Conservation (phyloP, 768 basidiomycete genomes). For the Hericium alpestre region DNA sequence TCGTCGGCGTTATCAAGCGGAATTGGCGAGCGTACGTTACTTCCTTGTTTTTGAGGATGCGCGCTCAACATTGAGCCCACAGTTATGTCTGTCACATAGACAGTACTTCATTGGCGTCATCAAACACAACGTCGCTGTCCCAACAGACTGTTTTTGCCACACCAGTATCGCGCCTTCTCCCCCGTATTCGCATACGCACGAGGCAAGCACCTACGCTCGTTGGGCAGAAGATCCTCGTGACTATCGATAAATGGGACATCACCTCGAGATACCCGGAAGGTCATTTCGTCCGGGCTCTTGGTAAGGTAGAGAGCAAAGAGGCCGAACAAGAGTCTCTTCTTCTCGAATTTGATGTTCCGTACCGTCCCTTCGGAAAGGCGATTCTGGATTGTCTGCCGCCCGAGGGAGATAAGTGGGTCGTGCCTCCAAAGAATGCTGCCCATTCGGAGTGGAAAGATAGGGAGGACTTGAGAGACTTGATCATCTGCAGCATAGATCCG, state of each 20-base stretch:
- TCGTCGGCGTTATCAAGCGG: constrained; percentile 88
- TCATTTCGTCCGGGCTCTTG: constrained; percentile 89
- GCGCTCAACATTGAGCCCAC: background rate
- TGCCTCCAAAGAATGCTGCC: constrained; percentile 58
- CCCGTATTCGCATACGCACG: constrained; percentile 88
- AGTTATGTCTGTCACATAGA: constrained; percentile 96
- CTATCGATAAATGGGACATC: constrained; percentile 85
- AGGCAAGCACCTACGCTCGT: constrained; percentile 85
- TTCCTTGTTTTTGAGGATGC: background rate
- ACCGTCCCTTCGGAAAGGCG: constrained; percentile 92
- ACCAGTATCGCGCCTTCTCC: constrained; percentile 83
- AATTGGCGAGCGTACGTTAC: constrained; percentile 80
- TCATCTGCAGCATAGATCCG: constrained; percentile 95
- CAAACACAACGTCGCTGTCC: constrained; percentile 66
- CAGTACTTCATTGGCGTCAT: constrained; percentile 72
- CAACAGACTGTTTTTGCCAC: constrained; percentile 91
- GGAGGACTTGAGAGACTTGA: constrained; percentile 75
- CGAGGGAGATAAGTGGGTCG: constrained; percentile 89
- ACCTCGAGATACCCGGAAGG: constrained; percentile 91
- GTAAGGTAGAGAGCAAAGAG: constrained; percentile 87
- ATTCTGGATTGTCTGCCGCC: constrained; percentile 83
- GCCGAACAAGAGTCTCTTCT: constrained; percentile 91
- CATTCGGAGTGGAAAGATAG: constrained; percentile 66
- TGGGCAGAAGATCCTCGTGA: constrained; percentile 91
- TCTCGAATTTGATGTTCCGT: constrained; percentile 92